Percentiles rank a stretch among this genome's conserved stretches.
Evolutionary conservation across 139 green algal species (phyloP).

Genomic region (Chlorella vulgaris): DNA sequence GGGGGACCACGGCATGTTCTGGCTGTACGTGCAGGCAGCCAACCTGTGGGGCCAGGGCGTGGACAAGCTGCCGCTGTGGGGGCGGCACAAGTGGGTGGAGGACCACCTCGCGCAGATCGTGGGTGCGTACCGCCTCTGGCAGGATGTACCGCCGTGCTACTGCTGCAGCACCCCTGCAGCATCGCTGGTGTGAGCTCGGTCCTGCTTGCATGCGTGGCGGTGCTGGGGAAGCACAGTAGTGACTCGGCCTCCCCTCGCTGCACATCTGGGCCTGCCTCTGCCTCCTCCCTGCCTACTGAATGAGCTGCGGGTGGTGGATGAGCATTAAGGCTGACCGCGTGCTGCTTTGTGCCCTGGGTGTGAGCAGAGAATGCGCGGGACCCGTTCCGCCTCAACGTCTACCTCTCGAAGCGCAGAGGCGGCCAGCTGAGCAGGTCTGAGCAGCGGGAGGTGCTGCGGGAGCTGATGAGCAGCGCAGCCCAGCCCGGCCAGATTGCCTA

Average conservation of each 20-base stretch:
- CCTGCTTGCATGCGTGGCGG: no score
- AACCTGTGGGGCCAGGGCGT: conserved; percentile 71
- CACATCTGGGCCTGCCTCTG: no score
- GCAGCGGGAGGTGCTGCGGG: conserved; percentile 13
- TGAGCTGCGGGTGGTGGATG: no score
- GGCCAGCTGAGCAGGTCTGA: neutral
- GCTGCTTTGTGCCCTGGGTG: no score
- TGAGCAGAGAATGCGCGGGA: conserved; percentile 5
- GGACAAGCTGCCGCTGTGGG: conserved; percentile 87
- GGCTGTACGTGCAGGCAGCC: conserved; percentile 66
- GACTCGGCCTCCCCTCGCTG: no score
- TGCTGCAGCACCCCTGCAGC: neutral
- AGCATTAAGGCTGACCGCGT: no score
- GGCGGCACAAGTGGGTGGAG: conserved; percentile 64
- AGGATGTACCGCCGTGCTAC: neutral
- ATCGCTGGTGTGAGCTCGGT: no score
- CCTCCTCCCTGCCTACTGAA: no score
- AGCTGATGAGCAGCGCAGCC: neutral
- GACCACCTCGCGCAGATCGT: conserved; percentile 67
- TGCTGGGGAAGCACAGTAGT: no score
- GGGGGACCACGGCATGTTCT: conserved; percentile 79
- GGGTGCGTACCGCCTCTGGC: conserved; percentile 35
- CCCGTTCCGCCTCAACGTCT: neutral
- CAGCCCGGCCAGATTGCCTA: neutral
- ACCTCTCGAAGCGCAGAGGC: neutral